Conservation (phyloP, 768 basidiomycete genomes). For the Thelephora ganbajun region DNA sequence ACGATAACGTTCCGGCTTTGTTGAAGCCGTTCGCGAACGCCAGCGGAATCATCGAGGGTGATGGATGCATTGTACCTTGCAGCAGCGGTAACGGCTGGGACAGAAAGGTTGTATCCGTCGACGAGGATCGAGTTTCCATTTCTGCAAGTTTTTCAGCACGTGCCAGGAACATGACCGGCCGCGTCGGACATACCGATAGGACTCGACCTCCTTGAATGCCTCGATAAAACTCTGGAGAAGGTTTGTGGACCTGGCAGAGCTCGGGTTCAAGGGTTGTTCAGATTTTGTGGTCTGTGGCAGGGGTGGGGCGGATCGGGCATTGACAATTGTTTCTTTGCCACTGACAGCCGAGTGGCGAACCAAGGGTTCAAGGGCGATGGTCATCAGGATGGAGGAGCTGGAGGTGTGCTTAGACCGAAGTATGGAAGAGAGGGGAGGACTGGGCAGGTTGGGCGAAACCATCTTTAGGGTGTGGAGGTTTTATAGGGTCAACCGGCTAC, state of each 20-base stretch:
- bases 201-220: slow-evolving; percentile 46
- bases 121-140: slow-evolving; percentile 48
- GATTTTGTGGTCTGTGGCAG: too few relatives aligned
- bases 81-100: slow-evolving; percentile 65
- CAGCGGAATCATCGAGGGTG: slow-evolving; percentile 32
- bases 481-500: too few relatives aligned
- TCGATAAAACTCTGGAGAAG: slow-evolving; percentile 45
- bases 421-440: background rate
- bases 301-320: background rate
- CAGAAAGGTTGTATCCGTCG: slow-evolving; percentile 57
- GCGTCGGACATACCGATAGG: slow-evolving; percentile 36
- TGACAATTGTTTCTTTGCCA: background rate
- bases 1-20: slow-evolving; percentile 51
- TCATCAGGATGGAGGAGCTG: background rate
- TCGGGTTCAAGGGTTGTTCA: background rate
- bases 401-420: background rate
- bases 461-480: background rate
- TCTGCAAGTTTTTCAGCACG: slow-evolving; percentile 20
- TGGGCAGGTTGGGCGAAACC: background rate
- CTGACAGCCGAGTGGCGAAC: background rate
- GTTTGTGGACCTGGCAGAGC: slow-evolving; percentile 7
- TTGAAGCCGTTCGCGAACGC: slow-evolving; percentile 37
- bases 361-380: background rate
- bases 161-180: background rate
- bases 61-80: slow-evolving; percentile 49